These are phyloP conservation scores for Guadua angustifolia DNA, from an alignment of 176 grass and related monocot species.

Conservation along the genomic window DNA sequence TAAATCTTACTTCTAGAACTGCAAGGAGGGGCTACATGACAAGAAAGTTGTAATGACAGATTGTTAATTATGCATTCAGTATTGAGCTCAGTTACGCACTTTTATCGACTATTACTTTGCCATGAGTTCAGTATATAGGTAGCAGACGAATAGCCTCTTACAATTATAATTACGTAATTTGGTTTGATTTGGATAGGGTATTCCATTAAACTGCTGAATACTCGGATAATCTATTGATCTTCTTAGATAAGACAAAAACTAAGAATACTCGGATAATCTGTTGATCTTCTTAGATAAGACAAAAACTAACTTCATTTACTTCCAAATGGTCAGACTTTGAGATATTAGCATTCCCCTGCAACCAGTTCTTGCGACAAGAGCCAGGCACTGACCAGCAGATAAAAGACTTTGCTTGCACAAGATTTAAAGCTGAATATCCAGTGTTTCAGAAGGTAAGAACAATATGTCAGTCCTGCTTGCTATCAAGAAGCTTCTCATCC, in stretches of 20 bases:
- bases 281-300: conserved; percentile 10
- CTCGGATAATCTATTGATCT: background rate
- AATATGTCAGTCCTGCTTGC: background rate
- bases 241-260: conserved; percentile 27
- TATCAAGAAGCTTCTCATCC: conserved; percentile 8
- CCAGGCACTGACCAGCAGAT: conserved; percentile 65
- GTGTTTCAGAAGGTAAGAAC: conserved; percentile 88
- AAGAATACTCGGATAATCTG: background rate
- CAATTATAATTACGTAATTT: background rate
- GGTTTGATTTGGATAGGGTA: background rate
- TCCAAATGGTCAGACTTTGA: conserved; percentile 72
- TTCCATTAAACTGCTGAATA: background rate
- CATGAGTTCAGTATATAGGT: conserved; percentile 3
- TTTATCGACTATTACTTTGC: background rate
- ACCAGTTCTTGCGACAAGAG: conserved; percentile 90
- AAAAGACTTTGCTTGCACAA: conserved; percentile 86
- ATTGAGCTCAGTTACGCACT: conserved; percentile 13
- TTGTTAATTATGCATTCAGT: background rate
- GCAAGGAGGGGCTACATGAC: background rate
- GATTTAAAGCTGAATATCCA: conserved; percentile 92
- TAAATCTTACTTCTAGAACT: conserved; percentile 28
- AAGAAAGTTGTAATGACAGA: background rate
- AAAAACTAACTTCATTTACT: conserved; percentile 25
- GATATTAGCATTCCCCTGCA: conserved; percentile 97
- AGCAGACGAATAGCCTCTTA: background rate